These are phyloP conservation scores for Dendrothele bispora DNA, from an alignment of 768 basidiomycete genomes.

Conservation along the genomic window DNA sequence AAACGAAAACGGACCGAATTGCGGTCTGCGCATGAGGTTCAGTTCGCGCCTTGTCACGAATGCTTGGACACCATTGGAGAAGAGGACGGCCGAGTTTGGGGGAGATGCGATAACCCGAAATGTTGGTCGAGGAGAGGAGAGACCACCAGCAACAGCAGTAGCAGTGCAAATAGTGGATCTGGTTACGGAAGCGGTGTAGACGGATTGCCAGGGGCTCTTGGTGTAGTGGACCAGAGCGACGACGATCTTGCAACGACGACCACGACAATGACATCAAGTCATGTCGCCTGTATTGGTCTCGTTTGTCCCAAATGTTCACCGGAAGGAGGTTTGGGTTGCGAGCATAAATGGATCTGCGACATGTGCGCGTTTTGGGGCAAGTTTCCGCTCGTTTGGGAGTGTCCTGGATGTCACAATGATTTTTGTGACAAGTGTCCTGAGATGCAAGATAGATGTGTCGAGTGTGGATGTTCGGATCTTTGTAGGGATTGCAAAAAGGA, in stretches of 20 bases:
- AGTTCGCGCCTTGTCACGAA: slow-evolving; percentile 2
- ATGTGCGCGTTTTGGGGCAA: slow-evolving; percentile 8
- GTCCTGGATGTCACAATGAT: slow-evolving; percentile 7
- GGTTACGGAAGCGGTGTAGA: background rate
- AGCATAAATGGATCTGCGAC: slow-evolving; percentile 9
- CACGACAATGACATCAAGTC: background rate
- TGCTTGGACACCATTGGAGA: slow-evolving; percentile 5
- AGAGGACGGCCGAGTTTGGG: slow-evolving; percentile 6
- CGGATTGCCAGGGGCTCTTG: background rate
- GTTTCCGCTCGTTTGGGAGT: slow-evolving; percentile 6
- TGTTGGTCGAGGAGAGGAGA: slow-evolving; percentile 5
- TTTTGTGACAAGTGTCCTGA: slow-evolving; percentile 7
- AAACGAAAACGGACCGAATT: slow-evolving; percentile 7
- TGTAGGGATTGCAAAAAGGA: slow-evolving; percentile 3
- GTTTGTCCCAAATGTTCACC: slow-evolving; percentile 8
- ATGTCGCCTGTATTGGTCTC: background rate
- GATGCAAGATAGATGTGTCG: slow-evolving; percentile 1
- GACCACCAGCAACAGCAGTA: background rate
- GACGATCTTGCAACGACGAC: background rate
- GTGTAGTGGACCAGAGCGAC: background rate
- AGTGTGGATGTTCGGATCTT: slow-evolving; percentile 4
- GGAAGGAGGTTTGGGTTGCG: slow-evolving; percentile 5
- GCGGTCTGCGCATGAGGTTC: background rate
- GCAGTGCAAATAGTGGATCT: background rate
- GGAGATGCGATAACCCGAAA: slow-evolving; percentile 6